A percentile compares a stretch with the other conserved stretches of the same genome.
phyloP scores from a whole-genome alignment of 2,329 filamentous ascomycete genomes.

The Fusarium subtropicale region DNA sequence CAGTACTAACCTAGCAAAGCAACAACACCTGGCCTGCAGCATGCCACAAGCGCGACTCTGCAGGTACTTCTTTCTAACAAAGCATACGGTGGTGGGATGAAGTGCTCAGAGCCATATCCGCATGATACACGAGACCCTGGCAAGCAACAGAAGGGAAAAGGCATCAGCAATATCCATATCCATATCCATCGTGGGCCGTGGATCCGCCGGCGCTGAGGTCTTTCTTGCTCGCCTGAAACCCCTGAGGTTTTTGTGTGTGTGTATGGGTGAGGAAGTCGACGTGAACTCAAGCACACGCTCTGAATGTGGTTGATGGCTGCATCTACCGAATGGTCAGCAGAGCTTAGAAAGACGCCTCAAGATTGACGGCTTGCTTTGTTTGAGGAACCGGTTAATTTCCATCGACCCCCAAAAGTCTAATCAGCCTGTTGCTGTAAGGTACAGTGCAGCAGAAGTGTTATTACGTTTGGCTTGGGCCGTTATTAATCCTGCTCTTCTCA shows the following conservation, averaged over 20 bases:
- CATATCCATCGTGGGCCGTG: slow-evolving; percentile 20
- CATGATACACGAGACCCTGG: slow-evolving; percentile 16
- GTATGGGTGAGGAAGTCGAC: slow-evolving; percentile 1
- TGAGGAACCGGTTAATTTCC: slow-evolving; percentile 23
- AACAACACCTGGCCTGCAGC: slow-evolving; percentile 15
- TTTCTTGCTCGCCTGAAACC: slow-evolving; percentile 29
- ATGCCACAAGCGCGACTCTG: slow-evolving; percentile 28
- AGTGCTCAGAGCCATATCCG: slow-evolving; percentile 17
- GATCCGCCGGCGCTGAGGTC: slow-evolving; percentile 32
- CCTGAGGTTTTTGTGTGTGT: slow-evolving; percentile 37
- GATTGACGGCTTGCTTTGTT: slow-evolving; percentile 34
- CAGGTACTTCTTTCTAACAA: slow-evolving; percentile 18
- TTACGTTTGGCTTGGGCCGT: background rate
- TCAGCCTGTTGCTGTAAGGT: slow-evolving; percentile 21
- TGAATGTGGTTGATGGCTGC: slow-evolving; percentile 28
- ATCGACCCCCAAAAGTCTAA: slow-evolving; percentile 4
- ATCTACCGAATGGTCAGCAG: slow-evolving; percentile 26
- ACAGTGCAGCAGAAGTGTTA: slow-evolving; percentile 11
- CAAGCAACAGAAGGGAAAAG: background rate
- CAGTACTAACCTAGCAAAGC: slow-evolving; percentile 10
- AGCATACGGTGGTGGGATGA: slow-evolving; percentile 34
- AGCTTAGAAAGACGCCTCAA: slow-evolving; percentile 19
- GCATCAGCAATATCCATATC: slow-evolving; percentile 13
- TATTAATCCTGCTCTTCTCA: background rate
- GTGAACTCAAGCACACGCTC: slow-evolving; percentile 1